phyloP scores from a whole-genome alignment of 2,329 filamentous ascomycete species.

The Aspergillus oerlinghausenensis region DNA sequence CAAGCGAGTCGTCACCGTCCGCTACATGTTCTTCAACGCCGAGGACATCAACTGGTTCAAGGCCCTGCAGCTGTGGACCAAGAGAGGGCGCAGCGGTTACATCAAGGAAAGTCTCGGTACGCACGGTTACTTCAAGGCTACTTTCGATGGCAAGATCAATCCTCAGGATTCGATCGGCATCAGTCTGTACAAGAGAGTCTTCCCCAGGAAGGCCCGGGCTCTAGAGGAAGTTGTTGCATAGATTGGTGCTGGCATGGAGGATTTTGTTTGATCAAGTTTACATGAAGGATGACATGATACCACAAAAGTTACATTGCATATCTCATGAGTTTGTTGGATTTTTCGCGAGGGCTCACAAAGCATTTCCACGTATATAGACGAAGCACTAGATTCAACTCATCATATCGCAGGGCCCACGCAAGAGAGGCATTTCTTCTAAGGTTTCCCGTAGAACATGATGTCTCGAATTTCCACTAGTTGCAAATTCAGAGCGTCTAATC shows the following conservation, averaged over 20 bases:
- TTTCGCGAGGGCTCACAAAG: too few relatives aligned
- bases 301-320: slow-evolving; percentile 13
- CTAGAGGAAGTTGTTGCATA: slow-evolving; percentile 36
- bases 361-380: not conserved
- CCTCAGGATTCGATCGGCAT: slow-evolving; percentile 91
- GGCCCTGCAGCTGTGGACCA: slow-evolving; percentile 90
- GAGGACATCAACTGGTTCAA: slow-evolving; percentile 98
- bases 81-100: slow-evolving; percentile 78
- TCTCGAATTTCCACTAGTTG: too few relatives aligned
- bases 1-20: slow-evolving; percentile 92
- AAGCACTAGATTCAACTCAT: too few relatives aligned
- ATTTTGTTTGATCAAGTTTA: slow-evolving; percentile 1
- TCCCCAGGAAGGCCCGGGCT: slow-evolving; percentile 63
- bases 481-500: too few relatives aligned
- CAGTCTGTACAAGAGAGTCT: slow-evolving; percentile 80
- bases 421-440: too few relatives aligned
- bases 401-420: too few relatives aligned
- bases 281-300: slow-evolving; percentile 26
- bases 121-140: slow-evolving; percentile 99
- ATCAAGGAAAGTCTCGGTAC: slow-evolving; percentile 94
- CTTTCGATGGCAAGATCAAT: slow-evolving; percentile 93
- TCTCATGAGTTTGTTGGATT: too few relatives aligned
- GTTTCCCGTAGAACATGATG: too few relatives aligned
- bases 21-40: slow-evolving; percentile 99
- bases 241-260: not conserved